Evolutionary conservation across 2,329 filamentous ascomycete species (phyloP).

Genomic region (Alternaria sp.): DNA sequence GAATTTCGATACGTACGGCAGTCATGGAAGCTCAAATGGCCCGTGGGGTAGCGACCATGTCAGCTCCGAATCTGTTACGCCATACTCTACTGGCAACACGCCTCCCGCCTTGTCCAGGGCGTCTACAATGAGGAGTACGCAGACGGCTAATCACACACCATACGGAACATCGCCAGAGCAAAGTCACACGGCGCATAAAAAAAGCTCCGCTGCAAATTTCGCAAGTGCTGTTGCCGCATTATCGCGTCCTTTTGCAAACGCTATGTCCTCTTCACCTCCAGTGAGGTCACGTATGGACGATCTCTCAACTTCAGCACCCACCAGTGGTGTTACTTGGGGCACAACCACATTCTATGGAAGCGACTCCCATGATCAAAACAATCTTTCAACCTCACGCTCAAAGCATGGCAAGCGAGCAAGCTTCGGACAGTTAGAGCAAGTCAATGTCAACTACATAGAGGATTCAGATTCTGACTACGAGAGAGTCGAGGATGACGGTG

Average conservation of each 20-base stretch:
- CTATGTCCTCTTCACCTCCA: constrained; percentile 47
- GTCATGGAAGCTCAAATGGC: constrained; percentile 59
- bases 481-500: constrained; percentile 18
- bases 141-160: constrained; percentile 48
- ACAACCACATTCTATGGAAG: constrained; percentile 50
- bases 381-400: constrained; percentile 34
- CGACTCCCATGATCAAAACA: constrained; percentile 37
- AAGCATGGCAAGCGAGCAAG: constrained; percentile 49
- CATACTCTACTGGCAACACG: constrained; percentile 60
- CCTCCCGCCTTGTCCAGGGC: constrained; percentile 56
- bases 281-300: constrained; percentile 46
- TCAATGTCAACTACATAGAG: constrained; percentile 37
- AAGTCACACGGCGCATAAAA: constrained; percentile 38
- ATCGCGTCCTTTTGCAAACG: constrained; percentile 49
- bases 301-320: constrained; percentile 51
- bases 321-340: constrained; percentile 56
- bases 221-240: constrained; percentile 49
- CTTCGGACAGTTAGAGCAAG: constrained; percentile 42
- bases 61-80: constrained; percentile 55
- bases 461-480: constrained; percentile 46
- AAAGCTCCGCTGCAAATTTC: constrained; percentile 45
- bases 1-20: constrained; percentile 52
- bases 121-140: constrained; percentile 42
- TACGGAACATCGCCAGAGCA: constrained; percentile 53
- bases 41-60: constrained; percentile 53